Evolutionary conservation across 2,329 filamentous ascomycete species (phyloP).

Genomic region (Cladobotryum protrusum): DNA sequence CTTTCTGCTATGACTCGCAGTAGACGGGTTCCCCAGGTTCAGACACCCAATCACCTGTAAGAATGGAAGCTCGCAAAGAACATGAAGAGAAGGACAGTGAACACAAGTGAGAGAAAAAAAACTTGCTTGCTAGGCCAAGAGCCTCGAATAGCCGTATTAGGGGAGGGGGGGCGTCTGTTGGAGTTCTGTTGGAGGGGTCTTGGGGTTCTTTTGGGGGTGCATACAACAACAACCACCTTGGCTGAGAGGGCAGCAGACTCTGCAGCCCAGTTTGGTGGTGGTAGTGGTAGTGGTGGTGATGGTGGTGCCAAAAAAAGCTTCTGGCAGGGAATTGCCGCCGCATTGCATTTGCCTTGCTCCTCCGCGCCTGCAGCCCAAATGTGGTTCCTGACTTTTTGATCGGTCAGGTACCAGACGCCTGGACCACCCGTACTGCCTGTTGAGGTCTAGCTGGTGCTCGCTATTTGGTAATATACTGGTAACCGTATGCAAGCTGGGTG

Average conservation of each 20-base stretch:
- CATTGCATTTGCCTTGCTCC: slow-evolving; percentile 4
- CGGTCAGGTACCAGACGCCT: slow-evolving; percentile 27
- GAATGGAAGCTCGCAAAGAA: not conserved
- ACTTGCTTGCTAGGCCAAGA: slow-evolving; percentile 17
- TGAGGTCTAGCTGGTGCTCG: slow-evolving; percentile 22
- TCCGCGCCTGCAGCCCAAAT: slow-evolving; percentile 7
- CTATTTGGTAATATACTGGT: slow-evolving; percentile 29
- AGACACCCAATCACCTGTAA: not conserved
- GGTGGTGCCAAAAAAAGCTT: not conserved
- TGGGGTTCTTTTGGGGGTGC: too few species aligned
- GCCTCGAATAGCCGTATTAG: slow-evolving; percentile 30
- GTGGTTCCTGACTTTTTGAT: slow-evolving; percentile 23
- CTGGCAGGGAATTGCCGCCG: slow-evolving; percentile 8
- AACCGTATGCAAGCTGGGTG: slow-evolving; percentile 20
- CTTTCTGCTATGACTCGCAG: slow-evolving; percentile 11
- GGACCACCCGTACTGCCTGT: slow-evolving; percentile 23
- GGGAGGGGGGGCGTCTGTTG: not conserved
- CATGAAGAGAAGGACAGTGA: slow-evolving; percentile 5
- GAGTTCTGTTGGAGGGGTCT: too few species aligned
- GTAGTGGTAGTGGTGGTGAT: too few species aligned
- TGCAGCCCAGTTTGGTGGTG: not conserved
- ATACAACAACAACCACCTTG: not conserved
- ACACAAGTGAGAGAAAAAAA: not conserved
- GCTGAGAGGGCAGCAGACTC: not conserved
- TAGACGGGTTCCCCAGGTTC: not conserved